Evolutionary conservation across 2,329 filamentous ascomycete species (phyloP), one percentile per base, ranked within the genome.

Genomic region (Colletotrichum sp.): DNA sequence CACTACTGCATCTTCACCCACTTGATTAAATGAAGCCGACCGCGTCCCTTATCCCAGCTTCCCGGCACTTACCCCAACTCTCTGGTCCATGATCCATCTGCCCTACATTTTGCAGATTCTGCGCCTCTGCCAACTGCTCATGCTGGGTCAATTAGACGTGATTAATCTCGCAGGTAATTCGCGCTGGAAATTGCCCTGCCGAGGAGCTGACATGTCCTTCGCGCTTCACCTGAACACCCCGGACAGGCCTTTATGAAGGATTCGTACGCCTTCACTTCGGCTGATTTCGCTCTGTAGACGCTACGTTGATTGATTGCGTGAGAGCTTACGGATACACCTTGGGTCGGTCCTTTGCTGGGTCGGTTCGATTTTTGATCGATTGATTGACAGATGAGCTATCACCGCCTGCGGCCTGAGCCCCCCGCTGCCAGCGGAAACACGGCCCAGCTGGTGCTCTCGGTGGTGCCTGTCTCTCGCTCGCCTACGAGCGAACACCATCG

Each of bases 81-180:
- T 68, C 65, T 55, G 28, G 26, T 57, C 30, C 48, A 21, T 55
- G 28, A 28, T 57, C n/a, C 48, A 21, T 21, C 60, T 64, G n/a
- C n/a, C 60, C 60, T 48, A 28, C 21, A 48, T n/a, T 48, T 39
- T 48, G 63, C 34, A 66, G 34, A 48, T 39, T 39, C 32, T 18
- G 34, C n/a, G 12, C n/a, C 28, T 18, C 57, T 30, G 26, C 26
- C 57, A 21, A 26, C 61, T 43, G 61, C 63, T 48, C 36, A 48
- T 48, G 36, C 36, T 28, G 63, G 63, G 13, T 9, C 34, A 39
- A 48, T 66, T 36, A 39, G n/a, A 24, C 32, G 61, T 43, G 61
- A 36, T 69, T 70, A 68, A 75, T 68, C 70, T 72, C 59, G 68
- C 57, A 68, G 64, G 64, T 64, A 68, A 73, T 75, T 75, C 73